A percentile compares a stretch with the other conserved stretches of the same genome.
Evolutionary conservation across 257 asterid genomes (phyloP).

Genomic region (Jasminum sambac): DNA sequence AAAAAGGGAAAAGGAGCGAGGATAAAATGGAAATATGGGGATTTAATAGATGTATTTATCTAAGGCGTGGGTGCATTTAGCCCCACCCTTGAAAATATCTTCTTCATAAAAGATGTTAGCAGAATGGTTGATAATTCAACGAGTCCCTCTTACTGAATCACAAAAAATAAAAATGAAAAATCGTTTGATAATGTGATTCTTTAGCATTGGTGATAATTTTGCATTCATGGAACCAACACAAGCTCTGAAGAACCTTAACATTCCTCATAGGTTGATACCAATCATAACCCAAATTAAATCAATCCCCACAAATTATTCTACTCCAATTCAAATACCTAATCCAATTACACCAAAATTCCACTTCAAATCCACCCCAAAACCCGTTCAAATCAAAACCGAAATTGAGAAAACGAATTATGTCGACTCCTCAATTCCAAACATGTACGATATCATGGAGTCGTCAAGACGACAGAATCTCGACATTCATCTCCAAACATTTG

Average conservation of each 20-base stretch:
- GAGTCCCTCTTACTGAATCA: too few relatives aligned
- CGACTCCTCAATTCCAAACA: constrained; percentile 48
- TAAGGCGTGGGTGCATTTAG: too few relatives aligned
- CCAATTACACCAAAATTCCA: constrained; percentile 17
- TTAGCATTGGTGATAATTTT: background rate
- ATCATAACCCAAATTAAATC: constrained; percentile 14
- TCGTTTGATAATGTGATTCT: background rate
- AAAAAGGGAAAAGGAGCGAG: too few relatives aligned
- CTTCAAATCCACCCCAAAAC: constrained; percentile 3
- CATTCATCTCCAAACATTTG: constrained; percentile 55
- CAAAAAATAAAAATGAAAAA: too few relatives aligned
- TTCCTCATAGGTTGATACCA: constrained; percentile 16
- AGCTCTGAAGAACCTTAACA: constrained; percentile 20
- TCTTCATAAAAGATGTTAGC: too few relatives aligned
- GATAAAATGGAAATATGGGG: too few relatives aligned
- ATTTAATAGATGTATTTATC: too few relatives aligned
- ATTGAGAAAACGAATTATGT: background rate
- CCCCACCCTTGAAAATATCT: too few relatives aligned
- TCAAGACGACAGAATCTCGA: constrained; percentile 74
- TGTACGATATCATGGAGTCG: constrained; percentile 70
- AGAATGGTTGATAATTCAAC: too few relatives aligned
- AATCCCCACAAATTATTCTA: background rate
- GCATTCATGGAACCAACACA: constrained; percentile 33
- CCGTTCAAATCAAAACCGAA: background rate
- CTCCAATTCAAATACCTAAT: background rate